These are phyloP conservation scores for Dipodascopsis uninucleata DNA, from an alignment of 805 yeast genomes.

Conservation along the genomic window DNA sequence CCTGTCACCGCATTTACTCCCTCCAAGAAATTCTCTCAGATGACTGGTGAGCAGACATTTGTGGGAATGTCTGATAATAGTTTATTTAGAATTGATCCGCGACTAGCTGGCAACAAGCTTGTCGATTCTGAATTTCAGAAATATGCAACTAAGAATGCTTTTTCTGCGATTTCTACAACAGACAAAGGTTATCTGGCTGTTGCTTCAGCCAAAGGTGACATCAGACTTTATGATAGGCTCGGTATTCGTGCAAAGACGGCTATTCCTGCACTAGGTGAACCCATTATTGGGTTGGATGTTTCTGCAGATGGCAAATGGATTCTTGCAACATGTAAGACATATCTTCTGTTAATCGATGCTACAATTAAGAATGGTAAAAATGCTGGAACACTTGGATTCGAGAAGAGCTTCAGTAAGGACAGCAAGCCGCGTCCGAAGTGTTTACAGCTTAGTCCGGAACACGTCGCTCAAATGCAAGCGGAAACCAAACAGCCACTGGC, in stretches of 20 bases:
- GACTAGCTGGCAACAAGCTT: conserved; percentile 55
- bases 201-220: conserved; percentile 71
- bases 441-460: conserved; percentile 66
- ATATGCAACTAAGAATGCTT: conserved; percentile 54
- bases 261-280: conserved; percentile 80
- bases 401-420: conserved; percentile 58
- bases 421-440: conserved; percentile 67
- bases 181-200: conserved; percentile 71
- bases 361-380: conserved; percentile 59
- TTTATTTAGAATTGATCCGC: conserved; percentile 76
- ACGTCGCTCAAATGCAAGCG: conserved; percentile 56
- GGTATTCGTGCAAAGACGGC: conserved; percentile 76
- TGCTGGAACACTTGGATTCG: conserved; percentile 59
- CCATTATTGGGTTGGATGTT: conserved; percentile 61
- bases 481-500: conserved; percentile 48
- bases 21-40: conserved; percentile 66
- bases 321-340: conserved; percentile 72
- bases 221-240: conserved; percentile 65
- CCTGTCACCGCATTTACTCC: conserved; percentile 62
- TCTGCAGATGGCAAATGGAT: conserved; percentile 80
- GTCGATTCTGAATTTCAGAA: conserved; percentile 54
- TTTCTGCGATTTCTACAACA: conserved; percentile 65
- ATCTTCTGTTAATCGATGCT: conserved; percentile 66
- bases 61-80: conserved; percentile 64
- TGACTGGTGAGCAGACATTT: conserved; percentile 69